Conservation (phyloP, 2,329 filamentous ascomycete species). For the Sarocladium brachiariae region DNA sequence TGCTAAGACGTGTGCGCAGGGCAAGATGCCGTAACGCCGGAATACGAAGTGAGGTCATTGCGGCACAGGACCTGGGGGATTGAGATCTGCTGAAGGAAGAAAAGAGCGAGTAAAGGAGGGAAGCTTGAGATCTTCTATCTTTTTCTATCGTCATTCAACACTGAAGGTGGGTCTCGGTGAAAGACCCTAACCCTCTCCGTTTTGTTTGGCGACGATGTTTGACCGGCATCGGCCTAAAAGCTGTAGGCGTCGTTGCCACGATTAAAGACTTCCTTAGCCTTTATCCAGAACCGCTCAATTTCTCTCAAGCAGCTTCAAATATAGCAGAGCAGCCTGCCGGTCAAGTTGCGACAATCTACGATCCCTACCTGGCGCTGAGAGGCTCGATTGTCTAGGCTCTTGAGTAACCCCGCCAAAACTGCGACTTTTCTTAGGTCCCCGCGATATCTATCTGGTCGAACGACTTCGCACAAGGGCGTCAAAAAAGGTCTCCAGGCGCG, state of each 20-base stretch:
- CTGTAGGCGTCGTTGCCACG: not conserved
- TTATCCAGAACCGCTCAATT: too few relatives aligned
- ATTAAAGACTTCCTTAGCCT: too few relatives aligned
- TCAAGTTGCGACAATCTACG: too few relatives aligned
- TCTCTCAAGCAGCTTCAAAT: too few relatives aligned
- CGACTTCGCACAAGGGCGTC: not conserved
- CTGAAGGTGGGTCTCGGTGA: too few relatives aligned
- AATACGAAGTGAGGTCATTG: slow-evolving; percentile 43
- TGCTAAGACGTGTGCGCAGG: slow-evolving; percentile 22
- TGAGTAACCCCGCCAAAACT: not conserved
- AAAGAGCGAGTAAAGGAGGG: not conserved
- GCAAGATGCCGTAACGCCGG: slow-evolving; percentile 41
- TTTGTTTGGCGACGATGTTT: not conserved
- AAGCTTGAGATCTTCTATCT: not conserved
- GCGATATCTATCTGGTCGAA: not conserved
- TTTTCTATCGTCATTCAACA: slow-evolving; percentile 6
- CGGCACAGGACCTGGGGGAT: not conserved
- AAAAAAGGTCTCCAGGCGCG: too few relatives aligned
- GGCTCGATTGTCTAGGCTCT: not conserved
- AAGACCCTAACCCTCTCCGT: not conserved
- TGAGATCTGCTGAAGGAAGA: not conserved
- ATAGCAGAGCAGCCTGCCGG: too few relatives aligned
- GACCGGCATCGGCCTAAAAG: slow-evolving; percentile 9
- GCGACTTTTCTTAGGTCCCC: slow-evolving; percentile 7
- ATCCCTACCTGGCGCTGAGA: too few relatives aligned